Base-by-base conservation (phyloP, 2,329 filamentous ascomycete genomes). In the Penicillium sp. region DNA sequence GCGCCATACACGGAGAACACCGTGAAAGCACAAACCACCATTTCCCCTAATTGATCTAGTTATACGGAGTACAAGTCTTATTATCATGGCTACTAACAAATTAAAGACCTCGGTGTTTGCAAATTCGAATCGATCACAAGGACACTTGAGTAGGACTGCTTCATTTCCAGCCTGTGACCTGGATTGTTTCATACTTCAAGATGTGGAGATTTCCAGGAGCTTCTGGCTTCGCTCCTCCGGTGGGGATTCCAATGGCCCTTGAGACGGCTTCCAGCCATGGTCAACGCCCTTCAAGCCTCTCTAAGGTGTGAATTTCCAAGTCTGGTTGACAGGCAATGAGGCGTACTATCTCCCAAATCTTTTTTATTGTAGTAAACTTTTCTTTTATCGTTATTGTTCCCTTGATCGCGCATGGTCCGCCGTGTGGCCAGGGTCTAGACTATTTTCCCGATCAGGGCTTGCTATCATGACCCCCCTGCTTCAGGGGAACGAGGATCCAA, bases 191-290 rank as follows among this genome's bases (percentile, higher is more conserved):
- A 71, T 59, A 51, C 56, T 28, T 47, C 38, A 38, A n/a, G 35
- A 60, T 65, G 68, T 70, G 68, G 68, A 69, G 68, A 70, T 70
- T 70, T 60, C 57, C 63, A 62, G 68, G 63, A 64, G 63, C 59
- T 61, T 59, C 60, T 56, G 30, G 51, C 51, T 45, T 37, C 44
- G 33, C 56, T 54, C n/a, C 22, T 55, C 28, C 28, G 26, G 53
- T 40, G 53, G 53, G 64, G 62, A 63, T 59, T 56, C 53, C 53
- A 38, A 44, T 19, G 58, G 38, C 51, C 47, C 40, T 30, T 55
- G 57, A 56, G 49, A 62, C 62, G 56, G 56, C 54, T 63, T 54
- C 49, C 62, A 64, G 56, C 62, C 60, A 68, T 59, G 62, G 65
- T 58, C 54, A 58, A 57, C 49, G 55, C 56, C 53, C 4, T 10